phyloP scores from a whole-genome alignment of 306 rosid species.

The Castanopsis chinensis region DNA sequence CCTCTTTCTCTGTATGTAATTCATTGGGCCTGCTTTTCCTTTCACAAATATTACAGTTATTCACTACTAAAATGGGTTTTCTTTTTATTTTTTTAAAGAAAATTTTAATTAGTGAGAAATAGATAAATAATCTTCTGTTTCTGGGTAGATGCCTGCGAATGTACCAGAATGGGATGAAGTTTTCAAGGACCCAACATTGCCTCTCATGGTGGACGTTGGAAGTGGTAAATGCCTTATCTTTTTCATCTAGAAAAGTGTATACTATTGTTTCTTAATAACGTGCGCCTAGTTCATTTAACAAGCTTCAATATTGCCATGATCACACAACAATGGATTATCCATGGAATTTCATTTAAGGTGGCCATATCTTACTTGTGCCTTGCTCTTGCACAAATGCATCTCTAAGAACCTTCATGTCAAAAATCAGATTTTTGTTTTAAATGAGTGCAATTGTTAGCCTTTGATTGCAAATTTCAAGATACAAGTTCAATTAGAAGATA shows the following conservation, averaged over 20 bases:
- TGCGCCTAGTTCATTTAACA: background rate
- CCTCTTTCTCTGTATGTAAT: slow-evolving; percentile 68
- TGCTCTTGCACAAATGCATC: no score
- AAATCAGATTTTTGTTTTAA: background rate
- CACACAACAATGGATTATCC: no score
- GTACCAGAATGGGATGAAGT: slow-evolving; percentile 80
- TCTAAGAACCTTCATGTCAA: background rate
- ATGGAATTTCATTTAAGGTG: no score
- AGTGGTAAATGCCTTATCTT: slow-evolving; percentile 53
- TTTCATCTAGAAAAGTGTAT: background rate
- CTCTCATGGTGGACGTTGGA: slow-evolving; percentile 93
- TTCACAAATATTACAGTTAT: background rate
- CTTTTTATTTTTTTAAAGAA: background rate
- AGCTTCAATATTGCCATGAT: background rate
- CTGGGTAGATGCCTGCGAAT: slow-evolving; percentile 59
- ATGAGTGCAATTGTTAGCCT: background rate
- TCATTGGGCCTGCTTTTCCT: background rate
- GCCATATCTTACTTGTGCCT: no score
- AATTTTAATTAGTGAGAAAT: background rate
- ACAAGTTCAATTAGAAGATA: background rate
- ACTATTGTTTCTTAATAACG: no score
- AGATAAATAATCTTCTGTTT: background rate
- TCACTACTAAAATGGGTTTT: background rate
- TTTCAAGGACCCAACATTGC: slow-evolving; percentile 77
- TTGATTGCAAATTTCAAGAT: background rate